Evolutionary conservation across 352 stramenopile genomes (phyloP), one percentile per base, ranked within the genome.

Genomic region (Pythium chondricola): DNA sequence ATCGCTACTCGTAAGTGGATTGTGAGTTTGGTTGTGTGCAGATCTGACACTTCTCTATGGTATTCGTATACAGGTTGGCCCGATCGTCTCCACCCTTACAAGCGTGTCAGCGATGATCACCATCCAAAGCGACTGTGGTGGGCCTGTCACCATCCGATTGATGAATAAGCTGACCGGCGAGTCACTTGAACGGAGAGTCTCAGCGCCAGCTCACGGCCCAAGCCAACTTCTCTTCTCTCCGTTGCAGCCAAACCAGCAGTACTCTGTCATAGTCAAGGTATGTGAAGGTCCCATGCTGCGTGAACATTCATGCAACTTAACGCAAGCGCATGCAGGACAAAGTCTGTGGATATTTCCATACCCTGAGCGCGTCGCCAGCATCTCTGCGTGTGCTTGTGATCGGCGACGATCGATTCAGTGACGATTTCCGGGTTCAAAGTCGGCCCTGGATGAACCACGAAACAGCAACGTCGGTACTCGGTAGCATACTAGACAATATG

Each of bases 381-480:
- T 30, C 30, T 16, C 24, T 45, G 4, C 40, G 50, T n/a, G 45
- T 58, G 5, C 21, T 58, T 17, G 13, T 51, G 18, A 13, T 58
- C 0, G 50, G 29, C n/a, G 33, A 37, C 18, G 50, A 51, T 31
- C 3, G 32, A 8, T 58, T 58, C 27, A 51, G 41, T 25, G 42
- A 40, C 40, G 17, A 46, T 10, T 14, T 41, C 8, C 29, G 8
- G 2, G 42, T 30, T 6, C n/a, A 16, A 17, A 30, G 2, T 27
- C 40, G 50, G 21, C 24, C 31, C 2, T n/a, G 14, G 2, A 25
- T 33, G n/a, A 14, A 29, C 6, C 20, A 21, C 20, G 22, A n/a
- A n/a, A 20, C 8, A 7, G 3, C 18, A 7, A 41, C 50, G 6
- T 58, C 41, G 6, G 20, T 46, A 6, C 44, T 58, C 31, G 42